Evolutionary conservation across 116 monocot genomes (phyloP), one percentile per base, ranked within the genome.

Genomic region (Dioscorea cayenensis): DNA sequence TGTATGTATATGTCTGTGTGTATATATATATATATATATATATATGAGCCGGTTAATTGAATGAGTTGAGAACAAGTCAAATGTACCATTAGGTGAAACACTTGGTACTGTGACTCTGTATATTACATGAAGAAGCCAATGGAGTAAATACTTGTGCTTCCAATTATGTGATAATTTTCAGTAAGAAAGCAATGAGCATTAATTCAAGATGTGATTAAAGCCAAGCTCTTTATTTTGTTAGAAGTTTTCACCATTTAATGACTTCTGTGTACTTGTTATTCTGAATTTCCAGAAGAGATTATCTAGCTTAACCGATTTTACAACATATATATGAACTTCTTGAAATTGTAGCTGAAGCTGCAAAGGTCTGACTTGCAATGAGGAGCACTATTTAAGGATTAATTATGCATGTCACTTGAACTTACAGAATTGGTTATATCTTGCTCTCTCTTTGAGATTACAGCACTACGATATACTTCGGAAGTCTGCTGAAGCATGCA

Each of bases 291-390:
- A 62, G 43, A 61, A 29, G 25, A 25, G 25, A 25, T 25, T 25
- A 1, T 12, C 28, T 60, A 12, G 29, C 49, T 76, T 97, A 68
- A 97, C 93, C 81, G 97, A 97, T 86, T 90, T 97, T 28, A 97
- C 97, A 36, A 86, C 93, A 29, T 76, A 50, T 69, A 1, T 14
- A 88, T 81, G 93, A 97, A 79, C 89, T 97, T 74, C 97, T 93
- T 68, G 97, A 83, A 75, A 97, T 97, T 78, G 90, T 97, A 23
- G 97, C 97, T 49, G 97, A 97, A 85, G 97, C 97, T 73, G 93
- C 97, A 60, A 97, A 97, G 97, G 97, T 97, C 72, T 29, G 80
- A 14, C 3, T 19, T 38, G 19, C 7, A 48, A 48, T 19, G 6
- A 17, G 12, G 16, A 14, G 6, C 27, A 12, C 12, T 23, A 16